Evolutionary conservation across 257 asterid genomes (phyloP).

Genomic region (Osmanthus fragrans): DNA sequence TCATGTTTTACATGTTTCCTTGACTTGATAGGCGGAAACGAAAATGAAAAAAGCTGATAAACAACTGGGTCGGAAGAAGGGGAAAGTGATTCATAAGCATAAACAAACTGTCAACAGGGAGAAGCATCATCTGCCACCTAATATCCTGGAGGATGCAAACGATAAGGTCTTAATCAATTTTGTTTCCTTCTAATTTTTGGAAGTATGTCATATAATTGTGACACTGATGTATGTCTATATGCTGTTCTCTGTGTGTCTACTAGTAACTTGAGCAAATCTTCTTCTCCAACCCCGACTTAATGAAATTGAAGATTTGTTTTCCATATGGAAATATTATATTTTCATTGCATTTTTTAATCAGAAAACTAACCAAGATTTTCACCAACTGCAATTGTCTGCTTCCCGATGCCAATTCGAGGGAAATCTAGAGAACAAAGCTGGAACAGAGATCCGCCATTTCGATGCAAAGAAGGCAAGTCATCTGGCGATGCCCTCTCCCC

Average conservation of each 20-base stretch:
- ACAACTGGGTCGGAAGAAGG: slow-evolving; percentile 51
- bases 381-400: slow-evolving; percentile 39
- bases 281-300: neutral
- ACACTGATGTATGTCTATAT: neutral
- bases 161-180: slow-evolving; percentile 34
- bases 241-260: neutral
- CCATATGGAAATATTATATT: neutral
- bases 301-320: neutral
- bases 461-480: slow-evolving; percentile 42
- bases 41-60: slow-evolving; percentile 46
- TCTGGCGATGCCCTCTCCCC: slow-evolving; percentile 7
- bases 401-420: slow-evolving; percentile 46
- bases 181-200: neutral
- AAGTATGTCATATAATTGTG: neutral
- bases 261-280: neutral
- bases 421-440: slow-evolving; percentile 48
- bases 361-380: slow-evolving; percentile 41
- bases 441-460: slow-evolving; percentile 46
- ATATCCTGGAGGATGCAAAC: slow-evolving; percentile 46
- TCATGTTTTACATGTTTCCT: neutral
- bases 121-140: slow-evolving; percentile 46
- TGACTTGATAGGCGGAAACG: slow-evolving; percentile 39
- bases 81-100: slow-evolving; percentile 45
- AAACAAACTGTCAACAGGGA: slow-evolving; percentile 42
- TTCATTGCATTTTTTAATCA: slow-evolving; percentile 6